Evolutionary conservation across 2,329 filamentous ascomycete species (phyloP).

Genomic region (Xylaria multiplex): DNA sequence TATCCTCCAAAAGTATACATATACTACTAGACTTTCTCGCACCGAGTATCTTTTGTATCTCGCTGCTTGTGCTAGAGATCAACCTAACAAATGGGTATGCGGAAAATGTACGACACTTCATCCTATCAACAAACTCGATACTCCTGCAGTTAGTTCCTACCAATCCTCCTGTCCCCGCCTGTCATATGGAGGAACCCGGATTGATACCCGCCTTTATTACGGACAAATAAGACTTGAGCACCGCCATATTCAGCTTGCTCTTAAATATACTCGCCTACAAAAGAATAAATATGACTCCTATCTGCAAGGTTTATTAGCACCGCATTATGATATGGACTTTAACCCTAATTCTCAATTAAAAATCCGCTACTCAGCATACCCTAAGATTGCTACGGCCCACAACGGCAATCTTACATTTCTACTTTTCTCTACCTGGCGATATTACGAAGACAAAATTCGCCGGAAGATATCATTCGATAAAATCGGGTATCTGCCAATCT

Average conservation of each 20-base stretch:
- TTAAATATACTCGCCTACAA: slow-evolving; percentile 25
- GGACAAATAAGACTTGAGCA: neutral
- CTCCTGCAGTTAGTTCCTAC: neutral
- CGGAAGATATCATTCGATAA: neutral
- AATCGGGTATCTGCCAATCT: neutral
- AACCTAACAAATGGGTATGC: slow-evolving; percentile 12
- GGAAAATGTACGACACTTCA: neutral
- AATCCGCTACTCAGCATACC: slow-evolving; percentile 13
- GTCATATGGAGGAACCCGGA: neutral
- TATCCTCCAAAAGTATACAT: neutral
- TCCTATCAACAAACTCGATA: neutral
- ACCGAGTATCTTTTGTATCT: neutral
- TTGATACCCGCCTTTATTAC: neutral
- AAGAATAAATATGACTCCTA: slow-evolving; percentile 15
- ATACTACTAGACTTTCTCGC: neutral
- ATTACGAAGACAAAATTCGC: neutral
- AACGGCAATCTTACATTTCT: slow-evolving; percentile 21
- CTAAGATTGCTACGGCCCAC: neutral
- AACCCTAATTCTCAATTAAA: neutral
- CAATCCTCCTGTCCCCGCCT: neutral
- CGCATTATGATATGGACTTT: neutral
- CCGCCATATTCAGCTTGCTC: slow-evolving; percentile 22
- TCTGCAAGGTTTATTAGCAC: slow-evolving; percentile 8
- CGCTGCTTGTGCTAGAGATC: neutral
- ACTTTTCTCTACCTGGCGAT: slow-evolving; percentile 22